Evolutionary conservation across 1,284 basidiomycete species (phyloP).

Genomic region (Leccinum solheimii): DNA sequence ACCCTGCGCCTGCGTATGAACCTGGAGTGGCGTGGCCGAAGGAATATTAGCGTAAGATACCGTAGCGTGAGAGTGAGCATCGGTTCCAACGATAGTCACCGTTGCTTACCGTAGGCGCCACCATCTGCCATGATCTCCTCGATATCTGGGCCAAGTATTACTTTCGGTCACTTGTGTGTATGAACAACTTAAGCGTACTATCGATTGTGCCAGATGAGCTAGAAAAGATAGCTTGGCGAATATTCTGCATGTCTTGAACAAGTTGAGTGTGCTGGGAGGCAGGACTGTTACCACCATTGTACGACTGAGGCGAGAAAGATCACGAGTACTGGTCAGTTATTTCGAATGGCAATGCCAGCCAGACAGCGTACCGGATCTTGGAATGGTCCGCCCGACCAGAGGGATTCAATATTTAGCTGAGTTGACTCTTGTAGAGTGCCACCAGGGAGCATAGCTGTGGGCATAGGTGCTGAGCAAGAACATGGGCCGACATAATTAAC

Average conservation of each 20-base stretch:
- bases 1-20: slow-evolving; percentile 68
- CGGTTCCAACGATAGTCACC: background rate
- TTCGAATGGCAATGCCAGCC: background rate
- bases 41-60: background rate
- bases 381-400: slow-evolving; percentile 77
- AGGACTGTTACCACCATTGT: slow-evolving; percentile 70
- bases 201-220: slow-evolving; percentile 60
- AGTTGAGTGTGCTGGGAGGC: slow-evolving; percentile 45
- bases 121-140: slow-evolving; percentile 50
- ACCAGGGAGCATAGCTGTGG: slow-evolving; percentile 63
- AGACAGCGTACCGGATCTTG: slow-evolving; percentile 51
- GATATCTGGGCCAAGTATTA: slow-evolving; percentile 46
- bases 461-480: background rate
- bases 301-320: slow-evolving; percentile 38
- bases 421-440: slow-evolving; percentile 58
- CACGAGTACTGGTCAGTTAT: slow-evolving; percentile 1
- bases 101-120: slow-evolving; percentile 60
- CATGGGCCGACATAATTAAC: background rate
- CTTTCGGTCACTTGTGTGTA: background rate
- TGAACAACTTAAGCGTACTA: slow-evolving; percentile 39
- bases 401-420: slow-evolving; percentile 70
- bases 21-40: slow-evolving; percentile 40
- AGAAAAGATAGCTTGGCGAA: slow-evolving; percentile 58
- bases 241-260: slow-evolving; percentile 51
- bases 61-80: background rate